phyloP scores from a whole-genome alignment of 2,329 filamentous ascomycete genomes.

The Pyrenochaeta sp. region DNA sequence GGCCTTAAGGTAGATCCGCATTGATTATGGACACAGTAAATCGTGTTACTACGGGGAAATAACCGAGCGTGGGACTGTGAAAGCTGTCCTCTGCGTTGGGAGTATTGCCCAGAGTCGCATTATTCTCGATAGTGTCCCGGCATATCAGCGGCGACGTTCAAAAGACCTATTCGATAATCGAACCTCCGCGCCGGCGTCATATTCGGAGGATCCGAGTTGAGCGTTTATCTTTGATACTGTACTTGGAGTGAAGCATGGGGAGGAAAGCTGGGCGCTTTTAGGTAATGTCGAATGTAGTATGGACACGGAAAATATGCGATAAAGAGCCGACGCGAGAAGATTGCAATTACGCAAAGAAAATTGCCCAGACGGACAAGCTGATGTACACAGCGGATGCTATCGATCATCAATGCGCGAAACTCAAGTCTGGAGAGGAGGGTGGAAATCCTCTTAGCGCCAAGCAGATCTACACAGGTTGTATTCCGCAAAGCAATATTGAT shows the following conservation, averaged over 20 bases:
- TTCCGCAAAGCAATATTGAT: constrained; percentile 16
- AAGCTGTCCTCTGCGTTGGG: no score
- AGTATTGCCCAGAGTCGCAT: no score
- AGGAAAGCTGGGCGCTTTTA: constrained; percentile 10
- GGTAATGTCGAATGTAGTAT: constrained; percentile 1
- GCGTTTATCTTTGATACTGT: background rate
- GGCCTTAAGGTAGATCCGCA: no score
- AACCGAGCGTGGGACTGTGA: no score
- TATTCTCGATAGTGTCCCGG: background rate
- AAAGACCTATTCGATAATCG: no score
- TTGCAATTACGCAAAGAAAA: constrained; percentile 5
- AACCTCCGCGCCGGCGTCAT: no score
- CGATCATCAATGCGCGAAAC: constrained; percentile 9
- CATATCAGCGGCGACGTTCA: background rate
- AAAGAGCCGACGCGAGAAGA: background rate
- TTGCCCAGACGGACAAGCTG: constrained; percentile 16
- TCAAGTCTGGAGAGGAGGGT: constrained; percentile 6
- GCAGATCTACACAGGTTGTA: constrained; percentile 18
- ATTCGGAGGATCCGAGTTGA: background rate
- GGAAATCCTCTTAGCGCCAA: constrained; percentile 19
- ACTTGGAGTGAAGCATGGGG: background rate
- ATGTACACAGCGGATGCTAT: constrained; percentile 10
- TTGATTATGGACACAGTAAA: no score
- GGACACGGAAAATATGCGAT: background rate
- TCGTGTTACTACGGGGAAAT: no score